Evolutionary conservation across 208 protist species (phyloP), one percentile per base, ranked within the genome.

Genomic region (Acanthamoeba castellanii): DNA sequence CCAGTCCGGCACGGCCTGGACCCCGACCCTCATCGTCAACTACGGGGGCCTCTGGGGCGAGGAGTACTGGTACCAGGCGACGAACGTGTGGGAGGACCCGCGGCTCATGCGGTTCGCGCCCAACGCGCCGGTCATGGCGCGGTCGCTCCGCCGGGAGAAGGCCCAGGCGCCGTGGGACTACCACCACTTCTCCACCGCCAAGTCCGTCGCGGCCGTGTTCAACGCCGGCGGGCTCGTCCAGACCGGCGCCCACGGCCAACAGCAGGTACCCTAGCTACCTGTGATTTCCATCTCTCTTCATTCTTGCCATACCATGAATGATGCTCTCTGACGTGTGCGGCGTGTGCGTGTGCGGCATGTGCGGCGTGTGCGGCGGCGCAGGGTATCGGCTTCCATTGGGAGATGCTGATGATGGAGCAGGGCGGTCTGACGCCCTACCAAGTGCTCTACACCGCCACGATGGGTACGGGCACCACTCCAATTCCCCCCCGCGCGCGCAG

Each of bases 1-100:
- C 2, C 32, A 13, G 30, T 88, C 61, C n/a, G 57, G 57, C 8
- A 93, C 89, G 9, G 89, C 9, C 3, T 93, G 66, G 30, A 85
- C 30, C 9, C 89, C 89, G 0, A 93, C 89, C 4, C 30, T 93
- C 22, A 66, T 93, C n/a, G 70, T 93, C 70, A 88, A 88, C 13
- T 85, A 88, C 87, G 47, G 47, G 2, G 82, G n/a, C 11, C 30
- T 70, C 1, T 57, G 34, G 82, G n/a, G 82, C 9, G 30, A 70
- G 52, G 37, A 85, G 32, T 93, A 93, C 70, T 74, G 74, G 68
- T 88, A 93, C 30, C 89, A 93, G 13, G 45, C 25, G 30, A 55
- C 42, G 27, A 61, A 93, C 45, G 68, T 90, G 6, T 93, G 50
- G 42, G 74, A 55, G 27, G 55, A 90, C 22, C 30, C 55, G 18